Percentiles rank a stretch among this genome's conserved stretches.
Evolutionary conservation across 257 asterid genomes (phyloP).

Genomic region (Ilex aquifolium): DNA sequence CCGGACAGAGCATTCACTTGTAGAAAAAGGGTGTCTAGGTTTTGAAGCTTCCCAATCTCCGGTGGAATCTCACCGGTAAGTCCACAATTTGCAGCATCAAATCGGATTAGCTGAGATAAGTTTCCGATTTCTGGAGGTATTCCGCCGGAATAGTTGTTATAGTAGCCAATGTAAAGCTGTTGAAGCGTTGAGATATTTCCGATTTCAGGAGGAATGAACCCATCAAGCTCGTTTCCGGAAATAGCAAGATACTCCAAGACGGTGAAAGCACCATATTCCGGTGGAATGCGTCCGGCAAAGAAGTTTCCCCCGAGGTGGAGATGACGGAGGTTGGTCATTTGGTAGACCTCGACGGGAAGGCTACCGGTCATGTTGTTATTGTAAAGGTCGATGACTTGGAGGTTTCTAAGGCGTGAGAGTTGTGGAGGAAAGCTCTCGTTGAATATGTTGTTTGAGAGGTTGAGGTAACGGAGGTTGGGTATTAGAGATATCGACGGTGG

Average conservation of each 20-base stretch:
- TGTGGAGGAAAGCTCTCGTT: constrained; percentile 43
- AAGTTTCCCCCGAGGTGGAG: constrained; percentile 82
- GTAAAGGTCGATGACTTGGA: constrained; percentile 68
- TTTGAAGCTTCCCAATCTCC: constrained; percentile 65
- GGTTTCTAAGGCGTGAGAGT: constrained; percentile 42
- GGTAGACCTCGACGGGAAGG: constrained; percentile 49
- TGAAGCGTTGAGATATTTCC: constrained; percentile 54
- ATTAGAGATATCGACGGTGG: constrained; percentile 57
- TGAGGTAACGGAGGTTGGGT: constrained; percentile 46
- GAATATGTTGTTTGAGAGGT: constrained; percentile 69
- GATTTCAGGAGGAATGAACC: constrained; percentile 61
- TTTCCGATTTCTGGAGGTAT: constrained; percentile 78
- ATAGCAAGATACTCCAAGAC: constrained; percentile 66
- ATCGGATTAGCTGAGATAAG: constrained; percentile 41
- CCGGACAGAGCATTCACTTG: constrained; percentile 80
- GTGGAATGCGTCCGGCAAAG: constrained; percentile 63
- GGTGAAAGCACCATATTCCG: constrained; percentile 52
- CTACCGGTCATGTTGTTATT: constrained; percentile 71
- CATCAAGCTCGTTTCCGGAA: constrained; percentile 72
- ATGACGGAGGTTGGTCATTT: constrained; percentile 46
- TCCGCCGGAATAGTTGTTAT: constrained; percentile 64
- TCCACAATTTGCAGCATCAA: constrained; percentile 84
- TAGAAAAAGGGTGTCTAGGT: constrained; percentile 76
- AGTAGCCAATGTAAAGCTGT: constrained; percentile 82
- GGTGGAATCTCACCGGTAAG: constrained; percentile 76